A percentile compares a stretch with the other conserved stretches of the same genome.
Evolutionary conservation across 345 rosid species (phyloP).

Genomic region (Anacardium occidentale): DNA sequence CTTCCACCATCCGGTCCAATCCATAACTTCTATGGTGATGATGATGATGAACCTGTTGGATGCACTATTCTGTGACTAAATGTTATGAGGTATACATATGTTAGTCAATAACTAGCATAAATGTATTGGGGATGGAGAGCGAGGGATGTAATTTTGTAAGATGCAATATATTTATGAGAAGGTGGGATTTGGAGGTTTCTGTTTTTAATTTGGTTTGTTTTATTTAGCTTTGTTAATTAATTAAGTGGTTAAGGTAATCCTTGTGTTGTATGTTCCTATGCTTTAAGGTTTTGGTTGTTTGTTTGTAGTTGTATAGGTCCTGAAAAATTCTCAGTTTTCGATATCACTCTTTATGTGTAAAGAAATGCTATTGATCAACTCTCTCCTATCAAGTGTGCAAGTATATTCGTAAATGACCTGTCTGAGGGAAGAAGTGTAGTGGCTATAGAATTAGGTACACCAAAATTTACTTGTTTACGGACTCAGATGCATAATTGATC

Average conservation of each 20-base stretch:
- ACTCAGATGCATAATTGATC: not conserved
- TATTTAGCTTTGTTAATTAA: not conserved
- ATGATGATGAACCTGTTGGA: constrained; percentile 4
- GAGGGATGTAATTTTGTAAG: not conserved
- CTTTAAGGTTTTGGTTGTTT: constrained; percentile 6
- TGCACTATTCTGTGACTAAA: constrained; percentile 54
- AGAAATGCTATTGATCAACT: not conserved
- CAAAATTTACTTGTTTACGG: not conserved
- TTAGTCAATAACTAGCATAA: not conserved
- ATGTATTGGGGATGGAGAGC: not conserved
- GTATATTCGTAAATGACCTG: too few species aligned
- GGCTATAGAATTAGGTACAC: not conserved
- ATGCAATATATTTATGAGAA: too few species aligned
- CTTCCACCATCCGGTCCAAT: constrained; percentile 36
- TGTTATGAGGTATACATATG: not conserved
- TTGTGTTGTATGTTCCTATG: not conserved
- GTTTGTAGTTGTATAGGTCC: constrained; percentile 7
- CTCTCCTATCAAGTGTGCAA: not conserved
- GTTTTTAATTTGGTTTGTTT: constrained; percentile 13
- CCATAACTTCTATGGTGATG: not conserved
- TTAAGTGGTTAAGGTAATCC: not conserved
- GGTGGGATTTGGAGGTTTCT: constrained; percentile 9
- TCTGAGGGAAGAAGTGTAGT: too few species aligned
- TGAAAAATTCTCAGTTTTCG: constrained; percentile 5
- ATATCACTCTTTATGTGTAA: constrained; percentile 20